Evolutionary conservation across 1,284 basidiomycete genomes (phyloP).

Genomic region (Erythrobasidium hasegawianum): DNA sequence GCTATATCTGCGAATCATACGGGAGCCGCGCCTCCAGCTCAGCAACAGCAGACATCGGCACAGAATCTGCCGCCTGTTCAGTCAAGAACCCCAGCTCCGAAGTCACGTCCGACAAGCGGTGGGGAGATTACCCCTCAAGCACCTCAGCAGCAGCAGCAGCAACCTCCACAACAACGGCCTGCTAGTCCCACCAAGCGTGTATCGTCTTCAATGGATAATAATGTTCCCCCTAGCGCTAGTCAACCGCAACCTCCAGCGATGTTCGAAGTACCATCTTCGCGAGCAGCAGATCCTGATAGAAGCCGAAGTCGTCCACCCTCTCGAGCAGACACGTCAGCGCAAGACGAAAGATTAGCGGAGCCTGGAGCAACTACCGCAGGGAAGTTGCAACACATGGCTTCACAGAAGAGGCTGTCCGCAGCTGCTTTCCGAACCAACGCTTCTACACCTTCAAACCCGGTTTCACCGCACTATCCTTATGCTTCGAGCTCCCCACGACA

Average conservation of each 20-base stretch:
- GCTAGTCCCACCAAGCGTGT: constrained; percentile 5
- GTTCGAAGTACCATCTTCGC: constrained; percentile 7
- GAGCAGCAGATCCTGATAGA: background rate
- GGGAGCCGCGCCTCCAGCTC: background rate
- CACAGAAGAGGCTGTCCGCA: constrained; percentile 28
- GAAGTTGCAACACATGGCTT: constrained; percentile 28
- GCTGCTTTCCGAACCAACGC: constrained; percentile 8
- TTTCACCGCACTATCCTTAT: constrained; percentile 12
- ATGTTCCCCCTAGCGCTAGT: background rate
- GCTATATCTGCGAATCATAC: constrained; percentile 34
- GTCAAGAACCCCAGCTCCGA: background rate
- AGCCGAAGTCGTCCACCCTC: constrained; percentile 25
- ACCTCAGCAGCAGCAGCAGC: background rate
- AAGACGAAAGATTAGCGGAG: background rate
- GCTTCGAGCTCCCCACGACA: constrained; percentile 21
- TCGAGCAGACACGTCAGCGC: constrained; percentile 5
- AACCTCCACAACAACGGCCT: background rate
- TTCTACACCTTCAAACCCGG: background rate
- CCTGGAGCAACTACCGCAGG: constrained; percentile 12
- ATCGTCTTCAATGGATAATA: background rate
- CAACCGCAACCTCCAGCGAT: constrained; percentile 39
- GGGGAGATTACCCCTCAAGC: background rate
- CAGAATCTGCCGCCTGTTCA: background rate
- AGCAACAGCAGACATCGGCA: background rate
- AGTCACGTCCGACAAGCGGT: background rate